A percentile compares a stretch with the other conserved stretches of the same genome.
phyloP scores from a whole-genome alignment of 2,329 filamentous ascomycete species.

The Arthrinium phaeospermum region DNA sequence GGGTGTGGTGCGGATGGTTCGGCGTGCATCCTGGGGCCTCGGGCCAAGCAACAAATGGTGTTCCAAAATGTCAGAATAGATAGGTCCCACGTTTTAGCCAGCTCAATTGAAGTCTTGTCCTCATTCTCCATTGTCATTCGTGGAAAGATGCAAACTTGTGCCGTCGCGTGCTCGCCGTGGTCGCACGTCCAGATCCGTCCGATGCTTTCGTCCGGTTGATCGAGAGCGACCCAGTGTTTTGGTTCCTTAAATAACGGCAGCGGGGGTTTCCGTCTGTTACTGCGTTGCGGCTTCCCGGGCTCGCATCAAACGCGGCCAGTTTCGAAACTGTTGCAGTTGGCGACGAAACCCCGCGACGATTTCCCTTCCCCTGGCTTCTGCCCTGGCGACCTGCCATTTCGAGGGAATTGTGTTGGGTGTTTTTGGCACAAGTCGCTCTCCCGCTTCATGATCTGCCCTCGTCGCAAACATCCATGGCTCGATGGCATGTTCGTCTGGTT shows the following conservation, averaged over 20 bases:
- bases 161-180: neutral
- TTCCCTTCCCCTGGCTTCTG: too few species aligned
- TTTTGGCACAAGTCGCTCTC: neutral
- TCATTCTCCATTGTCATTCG: neutral
- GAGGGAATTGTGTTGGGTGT: neutral
- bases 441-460: neutral
- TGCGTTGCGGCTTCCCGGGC: constrained; percentile 1
- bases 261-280: neutral
- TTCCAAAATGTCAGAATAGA: neutral
- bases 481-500: constrained; percentile 7
- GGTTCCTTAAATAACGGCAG: constrained; percentile 1
- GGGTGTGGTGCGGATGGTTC: neutral
- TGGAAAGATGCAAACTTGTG: neutral
- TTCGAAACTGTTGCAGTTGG: constrained; percentile 15
- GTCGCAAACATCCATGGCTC: neutral
- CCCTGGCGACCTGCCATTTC: neutral
- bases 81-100: neutral
- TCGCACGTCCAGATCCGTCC: neutral
- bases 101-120: neutral
- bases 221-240: neutral
- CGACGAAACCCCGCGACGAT: neutral
- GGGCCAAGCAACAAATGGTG: neutral
- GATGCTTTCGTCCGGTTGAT: neutral
- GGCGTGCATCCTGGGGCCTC: neutral
- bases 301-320: constrained; percentile 8